A percentile compares a stretch with the other conserved stretches of the same genome.
Conservation (phyloP, 768 basidiomycete genomes). For the Boletus sensibilis region DNA sequence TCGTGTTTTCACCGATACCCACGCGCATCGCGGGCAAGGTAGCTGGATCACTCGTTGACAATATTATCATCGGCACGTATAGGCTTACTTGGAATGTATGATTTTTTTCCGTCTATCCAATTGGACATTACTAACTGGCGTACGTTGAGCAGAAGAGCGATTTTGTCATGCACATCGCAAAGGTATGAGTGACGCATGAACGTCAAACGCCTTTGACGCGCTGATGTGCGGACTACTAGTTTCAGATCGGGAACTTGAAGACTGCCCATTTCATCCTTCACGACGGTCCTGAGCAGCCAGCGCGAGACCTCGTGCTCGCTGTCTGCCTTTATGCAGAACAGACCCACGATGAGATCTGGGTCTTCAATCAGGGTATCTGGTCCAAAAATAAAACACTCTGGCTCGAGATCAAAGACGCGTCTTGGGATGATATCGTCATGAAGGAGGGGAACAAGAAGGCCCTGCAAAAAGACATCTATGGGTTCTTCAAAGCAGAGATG, state of each 20-base stretch:
- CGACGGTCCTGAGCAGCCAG: conserved; percentile 53
- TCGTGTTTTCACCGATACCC: conserved; percentile 48
- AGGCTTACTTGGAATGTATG: conserved; percentile 58
- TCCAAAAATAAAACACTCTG: conserved; percentile 59
- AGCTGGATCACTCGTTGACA: conserved; percentile 54
- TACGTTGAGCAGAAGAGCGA: conserved; percentile 47
- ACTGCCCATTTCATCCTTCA: conserved; percentile 55
- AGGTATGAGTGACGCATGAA: conserved; percentile 36
- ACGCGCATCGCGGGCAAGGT: conserved; percentile 38
- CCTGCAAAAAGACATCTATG: conserved; percentile 71
- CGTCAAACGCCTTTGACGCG: not conserved
- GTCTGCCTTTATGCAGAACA: conserved; percentile 52
- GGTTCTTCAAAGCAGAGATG: conserved; percentile 75
- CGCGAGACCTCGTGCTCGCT: conserved; percentile 51
- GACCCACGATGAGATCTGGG: conserved; percentile 71
- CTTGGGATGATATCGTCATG: conserved; percentile 76
- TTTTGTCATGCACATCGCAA: conserved; percentile 52
- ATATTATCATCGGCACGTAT: conserved; percentile 54
- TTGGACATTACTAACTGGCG: conserved; percentile 1
- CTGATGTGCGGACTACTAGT: conserved; percentile 26
- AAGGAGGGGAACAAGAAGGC: conserved; percentile 65
- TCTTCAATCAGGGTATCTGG: conserved; percentile 75
- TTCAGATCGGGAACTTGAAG: conserved; percentile 24
- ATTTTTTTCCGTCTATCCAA: not conserved
- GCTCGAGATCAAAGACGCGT: conserved; percentile 58